Base-by-base conservation (phyloP, 73 alveolate species). In the Paramecium pentaurelia region DNA sequence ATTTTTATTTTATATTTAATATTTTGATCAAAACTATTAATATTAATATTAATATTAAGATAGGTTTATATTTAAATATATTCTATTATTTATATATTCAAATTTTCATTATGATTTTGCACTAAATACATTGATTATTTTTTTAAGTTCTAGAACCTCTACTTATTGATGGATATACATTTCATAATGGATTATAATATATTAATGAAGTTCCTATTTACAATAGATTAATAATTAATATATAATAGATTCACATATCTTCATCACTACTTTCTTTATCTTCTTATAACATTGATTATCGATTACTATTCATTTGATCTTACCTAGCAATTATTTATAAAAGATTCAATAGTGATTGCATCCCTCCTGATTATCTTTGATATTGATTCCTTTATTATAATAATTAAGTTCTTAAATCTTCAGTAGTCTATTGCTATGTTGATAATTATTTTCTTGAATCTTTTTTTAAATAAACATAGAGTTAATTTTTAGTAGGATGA, bases 231-330 rank as follows among this genome's bases (percentile, higher is more conserved):
- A 28, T 64, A 11, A 64, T 64, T 64, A 28, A 22, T 64, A 32
- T 32, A 28, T 64, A 64, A 9, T 64, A 64, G 40, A 12, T 12
- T 73, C 87, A 73, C 38, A 37, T 40, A 73, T 73, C 87, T 38
- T 34, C 87, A 73, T 73, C 68, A 44, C 87, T 73, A 14, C 87
- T 73, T 73, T 73, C 87, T 12, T 36, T 20, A 5, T 73, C 60
- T 9, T 37, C 64, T 14, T 64, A 40, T 32, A 28, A n/a, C 84
- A 64, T 64, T 11, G 30, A 32, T 34, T 64, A 64, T 28, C 84
- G 30, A 54, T 2, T 64, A 6, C 54, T 64, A 32, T 8, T 34
- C 9, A 6, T 25, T 28, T 10, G 49, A 34, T 40, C 47, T 73
- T 32, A 32, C 37, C 68, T 73, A 34, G 60, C 60, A 20, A 36